Base-by-base conservation (phyloP, 2,329 filamentous ascomycete species). In the Pseudocercospora fijiensis region DNA sequence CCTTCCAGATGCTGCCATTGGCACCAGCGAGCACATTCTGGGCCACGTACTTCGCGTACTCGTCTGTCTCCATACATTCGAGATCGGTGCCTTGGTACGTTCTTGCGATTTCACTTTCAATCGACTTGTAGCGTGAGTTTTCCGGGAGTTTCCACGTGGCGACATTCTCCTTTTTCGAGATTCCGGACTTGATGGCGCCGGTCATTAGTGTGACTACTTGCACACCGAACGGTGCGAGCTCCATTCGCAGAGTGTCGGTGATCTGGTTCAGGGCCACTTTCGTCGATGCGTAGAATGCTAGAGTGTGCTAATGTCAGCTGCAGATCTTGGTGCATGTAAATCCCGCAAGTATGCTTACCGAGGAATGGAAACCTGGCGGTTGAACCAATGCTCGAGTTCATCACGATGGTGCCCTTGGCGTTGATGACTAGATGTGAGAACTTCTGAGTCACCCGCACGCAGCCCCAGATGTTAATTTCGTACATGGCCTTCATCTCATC, bases 381-480 rank as follows among this genome's bases (percentile, higher is more conserved):
- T 62, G 67, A 22, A 70, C 69, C 52, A n/a, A 78, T 65, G 20
- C 77, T 78, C 8, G 74, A 75, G 43, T 78, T 71, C 68, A 80
- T 80, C 7, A 78, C 74, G 45, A 81, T 68, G 1, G 60, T 62
- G 0, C 72, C 76, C n/a, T 72, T 72, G 11, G 69, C 65, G 3
- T 78, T 72, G 57, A 76, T 76, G 1, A 85, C 64, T 30, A 82
- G 59, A 0, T 82, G 81, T 13, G 86, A 73, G 66, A 86, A 85
- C 0, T 78, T 72, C 55, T 75, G 73, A 2, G 71, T 74, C 2
- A 75, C 65, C 8, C 71, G 61, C 55, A 76, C 65, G 0, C 69
- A 72, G 0, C 84, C 83, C 57, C 79, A 81, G 26, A 85, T 70
- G 64, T 86, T 86, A 61, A 84, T 78, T 41, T 84, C 80, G 71